Evolutionary conservation across 495 filamentous ascomycete genomes (phyloP).

Genomic region (Penicilliopsis zonata): DNA sequence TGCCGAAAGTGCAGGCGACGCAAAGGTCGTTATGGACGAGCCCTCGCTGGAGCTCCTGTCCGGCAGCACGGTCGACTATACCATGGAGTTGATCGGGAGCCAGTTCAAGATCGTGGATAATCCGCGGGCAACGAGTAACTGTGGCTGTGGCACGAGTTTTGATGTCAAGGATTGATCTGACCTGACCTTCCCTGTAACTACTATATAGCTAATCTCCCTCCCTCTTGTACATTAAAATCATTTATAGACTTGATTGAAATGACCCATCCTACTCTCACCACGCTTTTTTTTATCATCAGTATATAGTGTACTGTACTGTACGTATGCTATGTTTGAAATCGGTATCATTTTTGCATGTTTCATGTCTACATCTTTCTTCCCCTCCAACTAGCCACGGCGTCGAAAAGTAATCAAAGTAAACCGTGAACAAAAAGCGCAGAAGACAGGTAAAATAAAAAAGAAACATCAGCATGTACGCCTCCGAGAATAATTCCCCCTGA

Average conservation of each 20-base stretch:
- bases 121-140: conserved; percentile 81
- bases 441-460: conserved; percentile 5
- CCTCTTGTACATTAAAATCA: too few species aligned
- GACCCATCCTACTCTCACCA: too few species aligned
- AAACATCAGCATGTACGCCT: conserved; percentile 8
- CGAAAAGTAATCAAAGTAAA: background rate
- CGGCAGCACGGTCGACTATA: conserved; percentile 90
- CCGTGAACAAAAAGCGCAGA: conserved; percentile 6
- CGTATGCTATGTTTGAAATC: too few species aligned
- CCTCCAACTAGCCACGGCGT: too few species aligned
- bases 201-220: too few species aligned
- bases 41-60: conserved; percentile 80
- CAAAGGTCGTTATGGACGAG: conserved; percentile 82
- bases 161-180: conserved; percentile 59
- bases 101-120: conserved; percentile 97
- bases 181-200: too few species aligned
- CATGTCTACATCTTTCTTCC: too few species aligned
- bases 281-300: too few species aligned
- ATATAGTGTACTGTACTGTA: too few species aligned
- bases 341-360: too few species aligned
- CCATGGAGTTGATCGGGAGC: conserved; percentile 92
- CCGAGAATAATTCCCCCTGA: too few species aligned
- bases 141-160: conserved; percentile 96
- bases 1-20: conserved; percentile 34
- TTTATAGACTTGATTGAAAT: too few species aligned